Percentiles rank a stretch among this genome's conserved stretches.
These are phyloP conservation scores for Sesbania bispinosa DNA, from an alignment of 306 rosid species.

Conservation along the genomic window DNA sequence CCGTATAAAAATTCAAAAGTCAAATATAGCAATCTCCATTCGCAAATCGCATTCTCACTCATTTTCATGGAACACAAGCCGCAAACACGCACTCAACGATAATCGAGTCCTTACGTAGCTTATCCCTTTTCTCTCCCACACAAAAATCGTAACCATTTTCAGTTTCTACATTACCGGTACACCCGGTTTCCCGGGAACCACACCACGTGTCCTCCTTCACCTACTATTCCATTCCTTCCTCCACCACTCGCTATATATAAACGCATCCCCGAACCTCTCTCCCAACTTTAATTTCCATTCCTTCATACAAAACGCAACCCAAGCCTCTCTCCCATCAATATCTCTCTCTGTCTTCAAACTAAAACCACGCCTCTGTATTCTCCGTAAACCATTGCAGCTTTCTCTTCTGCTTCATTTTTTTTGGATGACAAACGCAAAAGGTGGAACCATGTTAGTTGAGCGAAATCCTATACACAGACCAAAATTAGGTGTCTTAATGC, in stretches of 20 bases:
- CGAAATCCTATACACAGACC: conserved; percentile 27
- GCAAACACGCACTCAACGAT: not conserved
- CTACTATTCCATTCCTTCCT: not conserved
- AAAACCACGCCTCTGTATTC: not conserved
- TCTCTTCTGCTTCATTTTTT: not conserved
- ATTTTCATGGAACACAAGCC: conserved; percentile 12
- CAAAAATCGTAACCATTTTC: not conserved
- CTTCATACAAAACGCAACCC: not conserved
- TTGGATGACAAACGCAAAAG: conserved; percentile 49
- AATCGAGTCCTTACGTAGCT: not conserved
- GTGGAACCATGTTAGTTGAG: conserved; percentile 42
- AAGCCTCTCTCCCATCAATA: not conserved
- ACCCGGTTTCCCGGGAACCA: conserved; percentile 32
- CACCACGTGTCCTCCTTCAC: conserved; percentile 43
- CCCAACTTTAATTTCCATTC: not conserved
- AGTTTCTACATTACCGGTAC: conserved; percentile 33
- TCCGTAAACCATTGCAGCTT: not conserved
- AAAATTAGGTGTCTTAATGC: conserved; percentile 45
- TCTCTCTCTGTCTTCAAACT: not conserved
- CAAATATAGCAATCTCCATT: conserved; percentile 3
- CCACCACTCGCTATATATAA: conserved; percentile 22
- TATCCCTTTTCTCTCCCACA: not conserved
- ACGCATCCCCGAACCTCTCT: not conserved
- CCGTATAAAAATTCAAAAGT: not conserved
- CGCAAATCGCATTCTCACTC: conserved; percentile 20